These are phyloP conservation scores for Talaromyces atroroseus DNA, from an alignment of 2,329 filamentous ascomycete genomes.

Conservation along the genomic window DNA sequence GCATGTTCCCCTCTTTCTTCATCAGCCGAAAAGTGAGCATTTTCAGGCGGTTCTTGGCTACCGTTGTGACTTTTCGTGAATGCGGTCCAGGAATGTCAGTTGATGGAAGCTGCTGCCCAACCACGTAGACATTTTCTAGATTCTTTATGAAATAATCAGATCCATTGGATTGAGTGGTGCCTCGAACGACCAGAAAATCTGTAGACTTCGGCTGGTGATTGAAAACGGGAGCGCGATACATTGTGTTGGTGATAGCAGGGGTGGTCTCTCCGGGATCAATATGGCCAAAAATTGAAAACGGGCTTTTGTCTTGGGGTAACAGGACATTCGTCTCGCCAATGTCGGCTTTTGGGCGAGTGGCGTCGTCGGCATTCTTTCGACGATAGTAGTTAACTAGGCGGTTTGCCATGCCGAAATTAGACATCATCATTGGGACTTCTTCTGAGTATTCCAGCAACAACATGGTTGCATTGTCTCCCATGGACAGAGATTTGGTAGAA, in stretches of 20 bases:
- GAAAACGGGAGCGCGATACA: constrained; percentile 93
- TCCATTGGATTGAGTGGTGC: constrained; percentile 70
- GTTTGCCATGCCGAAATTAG: constrained; percentile 96
- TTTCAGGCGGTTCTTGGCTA: constrained; percentile 93
- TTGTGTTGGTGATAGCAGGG: constrained; percentile 85
- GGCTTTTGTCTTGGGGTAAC: constrained; percentile 88
- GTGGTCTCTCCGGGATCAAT: constrained; percentile 88
- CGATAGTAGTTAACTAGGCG: constrained; percentile 96
- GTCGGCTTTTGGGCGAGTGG: constrained; percentile 68
- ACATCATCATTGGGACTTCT: constrained; percentile 83
- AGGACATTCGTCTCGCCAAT: constrained; percentile 85
- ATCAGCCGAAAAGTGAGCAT: constrained; percentile 92
- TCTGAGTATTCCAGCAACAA: constrained; percentile 94
- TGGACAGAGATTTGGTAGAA: constrained; percentile 72
- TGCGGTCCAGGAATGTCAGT: constrained; percentile 91
- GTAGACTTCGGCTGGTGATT: constrained; percentile 70
- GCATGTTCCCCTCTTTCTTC: constrained; percentile 63
- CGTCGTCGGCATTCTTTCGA: constrained; percentile 72
- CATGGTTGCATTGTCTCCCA: constrained; percentile 83
- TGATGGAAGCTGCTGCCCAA: constrained; percentile 88
- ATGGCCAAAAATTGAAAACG: constrained; percentile 90
- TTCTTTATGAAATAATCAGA: constrained; percentile 78
- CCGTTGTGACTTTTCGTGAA: constrained; percentile 89
- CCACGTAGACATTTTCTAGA: constrained; percentile 83
- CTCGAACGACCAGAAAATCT: constrained; percentile 84